Evolutionary conservation across 2,329 filamentous ascomycete species (phyloP).

Genomic region (Furcasterigmium sp.): DNA sequence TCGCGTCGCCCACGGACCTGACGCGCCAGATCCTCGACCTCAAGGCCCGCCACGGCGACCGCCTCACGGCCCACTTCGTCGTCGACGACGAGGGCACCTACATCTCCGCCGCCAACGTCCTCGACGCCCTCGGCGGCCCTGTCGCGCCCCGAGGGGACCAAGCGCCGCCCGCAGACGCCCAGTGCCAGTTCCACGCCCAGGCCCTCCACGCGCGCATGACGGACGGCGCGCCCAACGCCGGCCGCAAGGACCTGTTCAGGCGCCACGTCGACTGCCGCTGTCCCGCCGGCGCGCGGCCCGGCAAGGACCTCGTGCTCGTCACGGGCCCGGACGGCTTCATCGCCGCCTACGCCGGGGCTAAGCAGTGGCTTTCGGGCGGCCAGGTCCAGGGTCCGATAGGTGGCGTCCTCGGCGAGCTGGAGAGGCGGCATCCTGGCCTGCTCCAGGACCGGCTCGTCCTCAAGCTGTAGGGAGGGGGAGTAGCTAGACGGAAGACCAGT

Average conservation of each 20-base stretch:
- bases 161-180: background rate
- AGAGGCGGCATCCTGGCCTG: constrained; percentile 33
- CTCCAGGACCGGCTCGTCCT: constrained; percentile 45
- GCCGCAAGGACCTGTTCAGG: background rate
- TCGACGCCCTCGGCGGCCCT: constrained; percentile 18
- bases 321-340: constrained; percentile 92
- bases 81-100: constrained; percentile 73
- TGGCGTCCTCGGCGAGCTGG: constrained; percentile 60
- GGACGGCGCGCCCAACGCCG: constrained; percentile 12
- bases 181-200: constrained; percentile 20
- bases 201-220: constrained; percentile 16
- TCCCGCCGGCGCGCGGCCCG: constrained; percentile 20
- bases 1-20: constrained; percentile 10
- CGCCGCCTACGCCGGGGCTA: constrained; percentile 71
- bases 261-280: constrained; percentile 17
- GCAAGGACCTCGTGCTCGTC: constrained; percentile 68
- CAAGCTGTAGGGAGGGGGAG: constrained; percentile 37
- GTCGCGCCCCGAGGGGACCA: constrained; percentile 2
- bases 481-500: too few relatives aligned
- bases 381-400: constrained; percentile 71
- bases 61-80: constrained; percentile 66
- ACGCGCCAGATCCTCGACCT: constrained; percentile 56
- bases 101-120: constrained; percentile 52
- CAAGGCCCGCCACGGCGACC: constrained; percentile 48
- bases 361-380: constrained; percentile 65